These are phyloP conservation scores for Chlamydomonas sp. DNA, from an alignment of 139 green algal genomes.

Conservation along the genomic window DNA sequence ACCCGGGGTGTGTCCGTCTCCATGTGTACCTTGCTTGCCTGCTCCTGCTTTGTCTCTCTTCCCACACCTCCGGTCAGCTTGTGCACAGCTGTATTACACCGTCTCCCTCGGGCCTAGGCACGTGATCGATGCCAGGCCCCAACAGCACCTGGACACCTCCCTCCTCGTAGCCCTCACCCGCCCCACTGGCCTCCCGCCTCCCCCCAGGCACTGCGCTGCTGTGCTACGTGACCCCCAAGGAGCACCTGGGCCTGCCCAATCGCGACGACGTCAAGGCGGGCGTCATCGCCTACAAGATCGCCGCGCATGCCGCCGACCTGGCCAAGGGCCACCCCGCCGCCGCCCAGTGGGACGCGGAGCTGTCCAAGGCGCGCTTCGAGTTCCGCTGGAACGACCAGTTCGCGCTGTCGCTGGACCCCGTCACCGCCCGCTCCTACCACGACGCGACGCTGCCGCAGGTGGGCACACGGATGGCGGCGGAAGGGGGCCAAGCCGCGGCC, in stretches of 20 bases:
- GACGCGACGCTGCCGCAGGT: constrained; percentile 90
- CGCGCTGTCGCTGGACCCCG: constrained; percentile 92
- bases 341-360: constrained; percentile 86
- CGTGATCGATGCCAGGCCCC: neutral
- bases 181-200: neutral
- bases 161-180: neutral
- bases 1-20: neutral
- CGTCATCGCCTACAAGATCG: constrained; percentile 99
- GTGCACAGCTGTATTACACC: neutral
- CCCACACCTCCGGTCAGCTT: too few species aligned
- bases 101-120: neutral
- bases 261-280: constrained; percentile 68
- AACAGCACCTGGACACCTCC: neutral
- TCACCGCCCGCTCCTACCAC: constrained; percentile 85
- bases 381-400: constrained; percentile 98
- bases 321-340: constrained; percentile 93
- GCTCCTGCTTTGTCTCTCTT: too few species aligned
- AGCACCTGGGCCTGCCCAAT: constrained; percentile 95
- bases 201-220: constrained; percentile 90
- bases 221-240: constrained; percentile 99
- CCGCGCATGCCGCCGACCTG: constrained; percentile 94
- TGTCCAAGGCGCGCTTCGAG: constrained; percentile 95
- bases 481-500: neutral
- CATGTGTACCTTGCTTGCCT: too few species aligned
- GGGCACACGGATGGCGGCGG: neutral